phyloP scores from a whole-genome alignment of 208 protist genomes.

The Leishmania major region DNA sequence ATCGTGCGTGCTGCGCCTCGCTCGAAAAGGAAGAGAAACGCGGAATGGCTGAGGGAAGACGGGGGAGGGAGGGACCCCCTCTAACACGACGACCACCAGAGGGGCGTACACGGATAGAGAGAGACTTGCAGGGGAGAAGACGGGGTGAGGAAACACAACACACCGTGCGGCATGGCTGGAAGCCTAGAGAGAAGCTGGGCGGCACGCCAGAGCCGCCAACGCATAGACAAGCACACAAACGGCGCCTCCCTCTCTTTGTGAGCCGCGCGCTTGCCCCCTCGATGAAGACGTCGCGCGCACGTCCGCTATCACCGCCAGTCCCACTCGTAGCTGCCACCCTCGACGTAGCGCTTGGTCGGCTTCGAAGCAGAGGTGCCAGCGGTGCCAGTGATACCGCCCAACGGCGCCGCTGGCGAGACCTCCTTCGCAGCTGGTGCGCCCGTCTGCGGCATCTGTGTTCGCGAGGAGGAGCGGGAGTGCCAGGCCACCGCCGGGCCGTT shows the following conservation, averaged over 20 bases:
- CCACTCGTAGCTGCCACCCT: slow-evolving; percentile 55
- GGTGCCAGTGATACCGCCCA: neutral
- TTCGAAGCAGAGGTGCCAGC: slow-evolving; percentile 3
- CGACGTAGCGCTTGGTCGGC: slow-evolving; percentile 42
- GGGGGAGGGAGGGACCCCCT: neutral
- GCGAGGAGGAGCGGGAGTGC: slow-evolving; percentile 20
- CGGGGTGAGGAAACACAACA: neutral
- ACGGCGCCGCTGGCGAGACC: neutral
- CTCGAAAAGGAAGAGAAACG: neutral
- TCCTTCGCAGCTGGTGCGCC: neutral
- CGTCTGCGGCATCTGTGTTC: slow-evolving; percentile 7
- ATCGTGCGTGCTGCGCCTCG: neutral
- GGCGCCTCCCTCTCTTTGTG: neutral
- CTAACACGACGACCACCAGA: neutral
- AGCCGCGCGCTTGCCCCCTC: neutral
- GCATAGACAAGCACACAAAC: neutral
- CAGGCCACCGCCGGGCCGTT: neutral
- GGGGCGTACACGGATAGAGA: neutral
- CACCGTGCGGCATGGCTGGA: neutral
- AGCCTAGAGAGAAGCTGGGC: neutral
- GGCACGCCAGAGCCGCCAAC: neutral
- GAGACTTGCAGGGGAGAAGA: neutral
- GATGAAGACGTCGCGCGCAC: neutral
- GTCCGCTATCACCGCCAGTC: slow-evolving; percentile 35
- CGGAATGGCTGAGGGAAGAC: neutral